These are phyloP conservation scores for Calonectria honghensis DNA, from an alignment of 2,329 filamentous ascomycete species.

Conservation along the genomic window DNA sequence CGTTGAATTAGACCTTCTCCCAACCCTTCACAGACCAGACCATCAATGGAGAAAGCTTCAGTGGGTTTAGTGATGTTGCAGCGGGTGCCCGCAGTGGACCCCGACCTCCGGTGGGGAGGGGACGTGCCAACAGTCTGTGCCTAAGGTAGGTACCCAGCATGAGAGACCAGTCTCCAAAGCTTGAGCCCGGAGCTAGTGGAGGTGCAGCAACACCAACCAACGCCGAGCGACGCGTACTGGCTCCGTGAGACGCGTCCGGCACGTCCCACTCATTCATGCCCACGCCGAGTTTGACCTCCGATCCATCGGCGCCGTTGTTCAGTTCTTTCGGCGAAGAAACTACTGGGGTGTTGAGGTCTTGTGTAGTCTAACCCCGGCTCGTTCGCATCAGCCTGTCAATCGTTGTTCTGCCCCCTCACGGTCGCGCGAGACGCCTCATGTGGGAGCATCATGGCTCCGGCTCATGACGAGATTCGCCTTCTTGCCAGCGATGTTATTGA, in stretches of 20 bases:
- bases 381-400: neutral
- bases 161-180: neutral
- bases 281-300: slow-evolving; percentile 38
- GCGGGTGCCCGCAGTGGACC: slow-evolving; percentile 35
- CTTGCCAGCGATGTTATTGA: slow-evolving; percentile 62
- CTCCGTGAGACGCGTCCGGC: slow-evolving; percentile 38
- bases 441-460: slow-evolving; percentile 51
- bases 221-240: slow-evolving; percentile 31
- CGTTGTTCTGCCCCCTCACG: neutral
- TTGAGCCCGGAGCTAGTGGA: slow-evolving; percentile 16
- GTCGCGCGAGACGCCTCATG: neutral
- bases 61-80: slow-evolving; percentile 38
- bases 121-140: slow-evolving; percentile 18
- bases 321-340: slow-evolving; percentile 32
- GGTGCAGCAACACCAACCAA: slow-evolving; percentile 1
- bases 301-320: slow-evolving; percentile 35
- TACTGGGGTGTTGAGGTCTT: neutral
- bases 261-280: slow-evolving; percentile 32
- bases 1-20: slow-evolving; percentile 35
- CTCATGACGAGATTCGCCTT: slow-evolving; percentile 59
- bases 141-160: slow-evolving; percentile 14
- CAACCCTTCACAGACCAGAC: slow-evolving; percentile 8
- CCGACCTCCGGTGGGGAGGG: slow-evolving; percentile 2
- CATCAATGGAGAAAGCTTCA: slow-evolving; percentile 31
- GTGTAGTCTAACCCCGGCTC: too few relatives aligned